Evolutionary conservation across 768 basidiomycete species (phyloP).

Genomic region (Chiua virens): DNA sequence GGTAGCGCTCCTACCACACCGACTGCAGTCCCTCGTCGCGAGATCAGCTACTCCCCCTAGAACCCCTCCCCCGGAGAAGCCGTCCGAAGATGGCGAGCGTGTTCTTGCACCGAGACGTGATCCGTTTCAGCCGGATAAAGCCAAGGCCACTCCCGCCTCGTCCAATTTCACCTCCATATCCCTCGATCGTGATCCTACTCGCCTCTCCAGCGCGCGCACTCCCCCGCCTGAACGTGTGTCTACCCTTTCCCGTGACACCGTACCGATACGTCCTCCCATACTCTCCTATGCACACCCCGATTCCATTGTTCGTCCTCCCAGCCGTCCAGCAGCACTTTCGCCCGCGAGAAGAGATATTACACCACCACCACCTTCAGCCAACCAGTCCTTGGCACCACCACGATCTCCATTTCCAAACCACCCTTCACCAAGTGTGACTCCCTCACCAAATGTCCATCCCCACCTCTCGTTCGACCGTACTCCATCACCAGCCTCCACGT

Average conservation of each 20-base stretch:
- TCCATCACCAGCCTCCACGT: constrained; percentile 11
- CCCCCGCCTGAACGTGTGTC: constrained; percentile 14
- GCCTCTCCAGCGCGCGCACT: background rate
- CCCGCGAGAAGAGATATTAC: constrained; percentile 13
- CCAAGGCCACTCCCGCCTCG: constrained; percentile 12
- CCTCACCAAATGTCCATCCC: constrained; percentile 5
- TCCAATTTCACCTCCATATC: too few species aligned
- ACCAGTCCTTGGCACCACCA: constrained; percentile 5
- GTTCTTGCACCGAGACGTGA: constrained; percentile 20
- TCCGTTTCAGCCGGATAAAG: constrained; percentile 28
- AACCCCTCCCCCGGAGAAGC: constrained; percentile 8
- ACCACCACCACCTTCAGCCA: background rate
- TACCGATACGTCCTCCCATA: constrained; percentile 6
- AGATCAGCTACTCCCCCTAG: constrained; percentile 15
- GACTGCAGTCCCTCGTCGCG: constrained; percentile 47
- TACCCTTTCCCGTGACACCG: constrained; percentile 12
- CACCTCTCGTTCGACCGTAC: constrained; percentile 17
- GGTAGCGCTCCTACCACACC: constrained; percentile 48
- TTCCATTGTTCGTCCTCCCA: constrained; percentile 1
- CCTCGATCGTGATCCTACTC: background rate
- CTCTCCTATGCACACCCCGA: constrained; percentile 17
- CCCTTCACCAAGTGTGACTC: constrained; percentile 10
- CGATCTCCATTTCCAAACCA: constrained; percentile 8
- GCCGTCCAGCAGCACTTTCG: constrained; percentile 18
- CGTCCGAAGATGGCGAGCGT: constrained; percentile 1